Evolutionary conservation across 208 protist genomes (phyloP).

Genomic region (Leishmania tarentolae): DNA sequence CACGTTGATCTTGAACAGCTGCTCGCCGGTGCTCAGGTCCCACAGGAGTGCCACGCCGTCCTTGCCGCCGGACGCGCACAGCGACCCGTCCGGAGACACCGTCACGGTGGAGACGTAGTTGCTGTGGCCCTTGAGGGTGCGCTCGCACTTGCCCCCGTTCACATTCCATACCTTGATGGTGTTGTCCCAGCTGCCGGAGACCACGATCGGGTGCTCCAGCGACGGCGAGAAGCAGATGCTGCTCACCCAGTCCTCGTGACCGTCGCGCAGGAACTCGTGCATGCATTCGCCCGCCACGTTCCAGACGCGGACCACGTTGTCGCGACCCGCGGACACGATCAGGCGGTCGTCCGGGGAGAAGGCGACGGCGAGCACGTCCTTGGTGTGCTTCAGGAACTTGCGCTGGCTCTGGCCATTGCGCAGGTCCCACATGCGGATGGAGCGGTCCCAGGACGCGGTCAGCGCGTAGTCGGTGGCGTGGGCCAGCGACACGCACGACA

Average conservation of each 20-base stretch:
- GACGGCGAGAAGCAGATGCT: constrained; percentile 98
- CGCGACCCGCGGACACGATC: constrained; percentile 98
- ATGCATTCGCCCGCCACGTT: constrained; percentile 99
- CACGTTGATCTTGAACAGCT: constrained; percentile 96
- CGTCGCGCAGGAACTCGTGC: constrained; percentile 93
- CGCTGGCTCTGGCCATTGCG: constrained; percentile 91
- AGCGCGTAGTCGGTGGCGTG: constrained; percentile 97
- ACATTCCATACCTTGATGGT: constrained; percentile 98
- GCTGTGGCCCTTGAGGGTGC: constrained; percentile 96
- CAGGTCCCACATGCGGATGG: constrained; percentile 99
- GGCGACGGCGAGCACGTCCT: constrained; percentile 98
- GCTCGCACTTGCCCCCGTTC: constrained; percentile 90
- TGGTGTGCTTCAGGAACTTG: constrained; percentile 98
- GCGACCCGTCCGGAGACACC: constrained; percentile 99
- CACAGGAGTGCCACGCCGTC: constrained; percentile 98
- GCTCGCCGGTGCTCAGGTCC: constrained; percentile 97
- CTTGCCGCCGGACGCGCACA: constrained; percentile 99
- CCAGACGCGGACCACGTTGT: constrained; percentile 98
- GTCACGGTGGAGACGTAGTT: constrained; percentile 99
- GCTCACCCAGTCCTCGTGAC: constrained; percentile 99
- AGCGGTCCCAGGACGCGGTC: constrained; percentile 99
- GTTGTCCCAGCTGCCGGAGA: constrained; percentile 98
- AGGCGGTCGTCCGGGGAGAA: constrained; percentile 99
- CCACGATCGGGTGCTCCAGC: constrained; percentile 92
- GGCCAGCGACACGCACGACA: constrained; percentile 98